A percentile compares a stretch with the other conserved stretches of the same genome.
Conservation (phyloP, 257 asterid species). For the Solanum rostratum region DNA sequence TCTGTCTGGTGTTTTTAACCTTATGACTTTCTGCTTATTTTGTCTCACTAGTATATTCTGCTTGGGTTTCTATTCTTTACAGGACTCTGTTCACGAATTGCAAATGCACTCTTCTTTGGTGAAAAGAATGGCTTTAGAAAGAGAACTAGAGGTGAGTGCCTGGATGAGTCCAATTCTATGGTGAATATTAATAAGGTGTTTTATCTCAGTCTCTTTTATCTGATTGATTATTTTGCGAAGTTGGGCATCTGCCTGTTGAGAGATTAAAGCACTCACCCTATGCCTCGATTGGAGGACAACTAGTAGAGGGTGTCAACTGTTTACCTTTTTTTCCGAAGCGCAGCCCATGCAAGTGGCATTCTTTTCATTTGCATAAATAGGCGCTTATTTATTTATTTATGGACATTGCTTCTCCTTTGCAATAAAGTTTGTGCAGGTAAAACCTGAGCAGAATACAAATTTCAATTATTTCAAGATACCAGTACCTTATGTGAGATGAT, state of each 20-base stretch:
- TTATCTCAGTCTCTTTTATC: background rate
- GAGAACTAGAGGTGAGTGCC: constrained; percentile 54
- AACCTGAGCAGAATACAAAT: background rate
- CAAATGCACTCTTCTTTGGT: constrained; percentile 80
- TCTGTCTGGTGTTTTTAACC: background rate
- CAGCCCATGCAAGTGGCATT: background rate
- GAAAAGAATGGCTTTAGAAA: constrained; percentile 63
- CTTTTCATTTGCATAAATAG: background rate
- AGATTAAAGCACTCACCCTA: background rate
- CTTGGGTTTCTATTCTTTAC: constrained; percentile 8
- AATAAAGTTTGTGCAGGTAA: background rate
- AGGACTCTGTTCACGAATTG: constrained; percentile 39
- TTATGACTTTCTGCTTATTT: background rate
- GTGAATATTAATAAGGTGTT: background rate
- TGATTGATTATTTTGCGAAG: background rate
- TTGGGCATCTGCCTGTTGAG: background rate
- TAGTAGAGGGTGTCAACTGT: background rate
- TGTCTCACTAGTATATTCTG: background rate
- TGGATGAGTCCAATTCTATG: background rate
- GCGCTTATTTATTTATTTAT: background rate
- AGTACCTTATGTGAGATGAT: background rate
- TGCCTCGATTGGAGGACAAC: background rate
- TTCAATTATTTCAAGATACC: background rate
- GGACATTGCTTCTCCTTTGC: background rate
- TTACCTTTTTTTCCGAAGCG: background rate